Evolutionary conservation across 805 yeast species (phyloP).

Genomic region (Cyberlindnera euphorbiae): DNA sequence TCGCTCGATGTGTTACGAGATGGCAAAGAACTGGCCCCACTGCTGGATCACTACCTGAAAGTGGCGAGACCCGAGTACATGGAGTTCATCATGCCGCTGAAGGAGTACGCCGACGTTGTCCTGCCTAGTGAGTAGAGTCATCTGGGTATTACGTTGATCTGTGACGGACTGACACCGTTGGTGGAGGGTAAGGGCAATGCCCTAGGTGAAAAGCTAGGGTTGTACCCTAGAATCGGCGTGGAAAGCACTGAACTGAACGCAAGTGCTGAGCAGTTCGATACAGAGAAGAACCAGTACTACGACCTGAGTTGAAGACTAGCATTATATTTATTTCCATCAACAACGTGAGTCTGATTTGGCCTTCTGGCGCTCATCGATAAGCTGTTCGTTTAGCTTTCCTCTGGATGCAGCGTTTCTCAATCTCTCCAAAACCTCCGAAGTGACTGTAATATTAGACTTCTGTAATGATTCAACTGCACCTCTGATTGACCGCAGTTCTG

Average conservation of each 20-base stretch:
- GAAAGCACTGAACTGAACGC: slow-evolving; percentile 25
- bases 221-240: slow-evolving; percentile 15
- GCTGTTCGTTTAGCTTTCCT: slow-evolving; percentile 34
- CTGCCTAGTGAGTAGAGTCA: slow-evolving; percentile 66
- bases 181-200: not conserved
- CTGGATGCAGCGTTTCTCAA: slow-evolving; percentile 16
- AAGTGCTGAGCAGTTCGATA: slow-evolving; percentile 33
- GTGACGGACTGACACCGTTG: slow-evolving; percentile 50
- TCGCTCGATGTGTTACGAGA: slow-evolving; percentile 26
- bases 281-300: slow-evolving; percentile 40
- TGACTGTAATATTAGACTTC: slow-evolving; percentile 16
- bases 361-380: slow-evolving; percentile 28
- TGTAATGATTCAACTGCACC: slow-evolving; percentile 19
- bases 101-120: slow-evolving; percentile 68
- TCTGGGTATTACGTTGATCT: slow-evolving; percentile 52
- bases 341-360: slow-evolving; percentile 27
- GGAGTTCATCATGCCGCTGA: slow-evolving; percentile 62
- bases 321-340: slow-evolving; percentile 1
- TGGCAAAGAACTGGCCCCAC: slow-evolving; percentile 22
- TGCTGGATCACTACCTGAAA: slow-evolving; percentile 44
- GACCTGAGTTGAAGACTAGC: slow-evolving; percentile 23
- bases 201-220: not conserved
- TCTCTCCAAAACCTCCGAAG: slow-evolving; percentile 16
- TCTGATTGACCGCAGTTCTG: not conserved
- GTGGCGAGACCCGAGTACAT: slow-evolving; percentile 62